Evolutionary conservation across 73 alveolate genomes (phyloP).

Genomic region (Effrenium voratum): DNA sequence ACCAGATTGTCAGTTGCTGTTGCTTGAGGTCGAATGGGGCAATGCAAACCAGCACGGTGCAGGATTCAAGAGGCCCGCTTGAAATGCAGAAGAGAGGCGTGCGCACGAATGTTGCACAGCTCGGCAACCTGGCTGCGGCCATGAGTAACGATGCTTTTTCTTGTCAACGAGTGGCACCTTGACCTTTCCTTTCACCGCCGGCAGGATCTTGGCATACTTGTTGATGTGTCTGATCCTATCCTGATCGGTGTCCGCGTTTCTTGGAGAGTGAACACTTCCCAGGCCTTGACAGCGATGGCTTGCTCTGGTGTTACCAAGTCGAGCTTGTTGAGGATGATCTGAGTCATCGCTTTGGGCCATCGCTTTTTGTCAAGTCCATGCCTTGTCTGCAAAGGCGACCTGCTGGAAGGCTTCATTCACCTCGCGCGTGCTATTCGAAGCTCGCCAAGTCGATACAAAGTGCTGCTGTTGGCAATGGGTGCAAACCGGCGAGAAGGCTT

Average conservation of each 20-base stretch:
- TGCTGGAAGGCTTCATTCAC: slow-evolving; percentile 93
- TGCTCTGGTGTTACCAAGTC: slow-evolving; percentile 70
- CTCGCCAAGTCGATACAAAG: not conserved
- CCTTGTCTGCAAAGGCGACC: slow-evolving; percentile 92
- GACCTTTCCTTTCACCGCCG: slow-evolving; percentile 67
- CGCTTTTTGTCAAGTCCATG: not conserved
- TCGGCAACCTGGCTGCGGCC: slow-evolving; percentile 53
- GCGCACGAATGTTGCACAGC: slow-evolving; percentile 86
- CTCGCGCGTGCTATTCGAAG: not conserved
- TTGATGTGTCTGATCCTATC: slow-evolving; percentile 69
- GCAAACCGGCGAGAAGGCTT: not conserved
- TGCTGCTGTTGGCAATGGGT: not conserved
- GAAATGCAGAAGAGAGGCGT: slow-evolving; percentile 13
- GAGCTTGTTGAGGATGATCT: slow-evolving; percentile 93
- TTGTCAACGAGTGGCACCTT: not conserved
- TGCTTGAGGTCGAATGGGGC: too few relatives aligned
- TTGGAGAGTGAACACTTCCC: not conserved
- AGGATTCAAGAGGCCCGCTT: too few relatives aligned
- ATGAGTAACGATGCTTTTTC: too few relatives aligned
- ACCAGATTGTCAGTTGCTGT: too few relatives aligned
- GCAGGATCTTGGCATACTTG: slow-evolving; percentile 73
- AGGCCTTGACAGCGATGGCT: slow-evolving; percentile 65
- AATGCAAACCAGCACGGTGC: too few relatives aligned
- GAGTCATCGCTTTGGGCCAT: not conserved
- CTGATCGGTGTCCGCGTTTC: not conserved